Conservation (phyloP, 805 yeast genomes). For the Isabelozyma rhagii region DNA sequence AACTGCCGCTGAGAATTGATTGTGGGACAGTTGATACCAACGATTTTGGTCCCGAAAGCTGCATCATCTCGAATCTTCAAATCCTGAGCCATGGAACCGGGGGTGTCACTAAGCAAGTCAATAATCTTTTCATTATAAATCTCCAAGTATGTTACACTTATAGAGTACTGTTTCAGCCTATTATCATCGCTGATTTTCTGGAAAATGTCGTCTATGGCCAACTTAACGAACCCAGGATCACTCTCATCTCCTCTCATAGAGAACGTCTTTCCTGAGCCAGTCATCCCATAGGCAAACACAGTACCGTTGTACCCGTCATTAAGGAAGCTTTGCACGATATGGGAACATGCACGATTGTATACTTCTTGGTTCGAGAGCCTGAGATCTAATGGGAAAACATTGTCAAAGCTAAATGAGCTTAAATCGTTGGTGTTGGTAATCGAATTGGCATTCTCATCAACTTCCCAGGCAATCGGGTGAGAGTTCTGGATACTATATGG, state of each 20-base stretch:
- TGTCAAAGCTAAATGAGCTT: slow-evolving; percentile 65
- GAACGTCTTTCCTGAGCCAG: slow-evolving; percentile 89
- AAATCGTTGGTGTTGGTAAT: slow-evolving; percentile 56
- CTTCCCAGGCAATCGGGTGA: slow-evolving; percentile 41
- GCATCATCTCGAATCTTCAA: slow-evolving; percentile 78
- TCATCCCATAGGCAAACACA: slow-evolving; percentile 91
- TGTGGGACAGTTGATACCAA: slow-evolving; percentile 65
- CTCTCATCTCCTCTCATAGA: slow-evolving; percentile 71
- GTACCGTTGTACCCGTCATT: slow-evolving; percentile 80
- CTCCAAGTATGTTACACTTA: slow-evolving; percentile 73
- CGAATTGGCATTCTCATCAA: slow-evolving; percentile 34
- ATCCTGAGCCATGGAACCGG: slow-evolving; percentile 40
- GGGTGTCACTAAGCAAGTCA: slow-evolving; percentile 55
- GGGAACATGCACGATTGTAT: slow-evolving; percentile 52
- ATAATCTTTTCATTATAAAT: slow-evolving; percentile 85
- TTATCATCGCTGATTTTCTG: slow-evolving; percentile 32
- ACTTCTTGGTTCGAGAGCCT: slow-evolving; percentile 52
- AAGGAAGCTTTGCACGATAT: slow-evolving; percentile 52
- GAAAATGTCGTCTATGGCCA: slow-evolving; percentile 62
- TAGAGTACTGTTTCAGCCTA: slow-evolving; percentile 32
- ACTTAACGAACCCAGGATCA: slow-evolving; percentile 70
- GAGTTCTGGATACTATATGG: slow-evolving; percentile 46
- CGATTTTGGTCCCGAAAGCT: slow-evolving; percentile 64
- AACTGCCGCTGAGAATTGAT: slow-evolving; percentile 61
- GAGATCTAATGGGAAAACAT: slow-evolving; percentile 61